A percentile compares a stretch with the other conserved stretches of the same genome.
These are phyloP conservation scores for Globisporangium acanthophoron DNA, from an alignment of 352 stramenopile genomes.

Conservation along the genomic window DNA sequence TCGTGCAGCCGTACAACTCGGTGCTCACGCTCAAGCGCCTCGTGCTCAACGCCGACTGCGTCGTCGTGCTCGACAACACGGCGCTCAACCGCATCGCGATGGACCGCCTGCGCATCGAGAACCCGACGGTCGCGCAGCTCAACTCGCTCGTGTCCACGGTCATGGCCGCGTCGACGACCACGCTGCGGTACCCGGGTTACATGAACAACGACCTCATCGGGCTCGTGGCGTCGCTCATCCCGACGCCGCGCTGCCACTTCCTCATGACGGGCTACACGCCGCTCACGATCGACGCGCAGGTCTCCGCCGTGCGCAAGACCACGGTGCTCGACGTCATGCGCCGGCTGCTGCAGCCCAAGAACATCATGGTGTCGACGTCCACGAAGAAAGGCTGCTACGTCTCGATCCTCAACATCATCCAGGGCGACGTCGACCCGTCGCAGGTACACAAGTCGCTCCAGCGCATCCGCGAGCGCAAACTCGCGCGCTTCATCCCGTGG, in stretches of 20 bases:
- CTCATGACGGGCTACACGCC: slow-evolving; percentile 99
- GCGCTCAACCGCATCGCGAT: slow-evolving; percentile 96
- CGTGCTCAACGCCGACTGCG: slow-evolving; percentile 97
- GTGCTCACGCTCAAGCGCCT: slow-evolving; percentile 98
- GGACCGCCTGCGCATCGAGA: slow-evolving; percentile 93
- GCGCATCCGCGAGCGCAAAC: slow-evolving; percentile 95
- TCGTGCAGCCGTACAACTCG: slow-evolving; percentile 99
- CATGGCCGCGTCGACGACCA: slow-evolving; percentile 98
- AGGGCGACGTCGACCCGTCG: slow-evolving; percentile 98
- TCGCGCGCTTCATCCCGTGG: slow-evolving; percentile 98
- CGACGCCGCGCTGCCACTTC: slow-evolving; percentile 98
- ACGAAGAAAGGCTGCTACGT: slow-evolving; percentile 98
- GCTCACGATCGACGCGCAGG: slow-evolving; percentile 91
- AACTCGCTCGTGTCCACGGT: slow-evolving; percentile 99
- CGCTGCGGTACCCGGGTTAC: slow-evolving; percentile 95
- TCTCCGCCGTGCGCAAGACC: slow-evolving; percentile 95
- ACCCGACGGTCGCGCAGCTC: slow-evolving; percentile 95
- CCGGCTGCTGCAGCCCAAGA: slow-evolving; percentile 94
- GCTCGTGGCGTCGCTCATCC: slow-evolving; percentile 96
- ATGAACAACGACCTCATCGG: slow-evolving; percentile 99
- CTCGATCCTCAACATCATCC: slow-evolving; percentile 99
- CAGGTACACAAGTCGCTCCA: slow-evolving; percentile 98
- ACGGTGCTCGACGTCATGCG: slow-evolving; percentile 99
- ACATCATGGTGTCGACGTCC: slow-evolving; percentile 99
- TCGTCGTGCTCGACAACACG: slow-evolving; percentile 99